Percentiles rank a stretch among this genome's conserved stretches.
Evolutionary conservation across 148 eudicot species (phyloP).

Genomic region (Arbutus unedo): DNA sequence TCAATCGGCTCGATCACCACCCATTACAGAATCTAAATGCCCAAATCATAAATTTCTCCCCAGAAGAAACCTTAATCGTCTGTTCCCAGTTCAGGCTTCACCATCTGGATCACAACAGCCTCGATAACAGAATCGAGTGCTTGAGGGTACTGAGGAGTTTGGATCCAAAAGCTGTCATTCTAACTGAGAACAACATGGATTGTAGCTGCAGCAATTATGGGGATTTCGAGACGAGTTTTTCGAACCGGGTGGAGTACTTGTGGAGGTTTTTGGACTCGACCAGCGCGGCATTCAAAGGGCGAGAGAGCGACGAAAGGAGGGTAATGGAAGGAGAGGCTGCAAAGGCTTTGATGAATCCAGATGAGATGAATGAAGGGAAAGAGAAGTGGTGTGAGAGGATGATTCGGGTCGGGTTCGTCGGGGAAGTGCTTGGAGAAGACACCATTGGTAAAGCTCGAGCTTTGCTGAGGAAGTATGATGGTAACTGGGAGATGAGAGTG

Average conservation of each 20-base stretch:
- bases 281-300: constrained; percentile 45
- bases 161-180: constrained; percentile 40
- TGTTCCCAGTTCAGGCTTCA: constrained; percentile 51
- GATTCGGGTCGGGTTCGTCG: constrained; percentile 35
- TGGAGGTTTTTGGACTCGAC: constrained; percentile 56
- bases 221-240: constrained; percentile 35
- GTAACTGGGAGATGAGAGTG: constrained; percentile 50
- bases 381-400: constrained; percentile 58
- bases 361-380: constrained; percentile 48
- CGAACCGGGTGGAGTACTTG: constrained; percentile 36
- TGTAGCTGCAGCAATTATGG: constrained; percentile 46
- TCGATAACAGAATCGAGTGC: constrained; percentile 41
- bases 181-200: constrained; percentile 46
- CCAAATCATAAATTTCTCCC: constrained; percentile 30
- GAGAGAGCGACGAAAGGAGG: constrained; percentile 51
- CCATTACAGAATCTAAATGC: constrained; percentile 36
- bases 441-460: constrained; percentile 43
- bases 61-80: constrained; percentile 40
- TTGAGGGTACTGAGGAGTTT: constrained; percentile 29
- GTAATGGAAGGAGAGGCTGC: constrained; percentile 56
- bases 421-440: constrained; percentile 39
- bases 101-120: constrained; percentile 32
- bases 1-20: constrained; percentile 35
- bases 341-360: constrained; percentile 28
- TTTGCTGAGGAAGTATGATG: constrained; percentile 46